Evolutionary conservation across 306 rosid species (phyloP), one percentile per base, ranked within the genome.

Genomic region (Malus fusca): DNA sequence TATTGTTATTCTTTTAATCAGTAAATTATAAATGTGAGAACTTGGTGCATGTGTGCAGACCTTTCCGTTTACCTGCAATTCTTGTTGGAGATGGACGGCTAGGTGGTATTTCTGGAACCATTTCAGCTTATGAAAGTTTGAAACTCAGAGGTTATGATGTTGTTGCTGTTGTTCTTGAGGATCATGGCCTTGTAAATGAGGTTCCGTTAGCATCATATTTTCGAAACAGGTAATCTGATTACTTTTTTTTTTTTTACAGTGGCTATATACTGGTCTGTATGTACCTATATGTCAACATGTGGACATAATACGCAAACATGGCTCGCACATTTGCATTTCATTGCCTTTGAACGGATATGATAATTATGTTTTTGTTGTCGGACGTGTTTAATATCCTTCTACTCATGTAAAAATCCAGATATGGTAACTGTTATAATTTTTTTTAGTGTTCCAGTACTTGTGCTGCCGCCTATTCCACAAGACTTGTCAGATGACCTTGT

Each of bases 91-190:
- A 95, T 87, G 97, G 98, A 61, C 84, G 77, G 80, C 78, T 95
- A 15, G 97, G 98, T 68, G 98, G 97, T 69, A 90, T 95, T 78
- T 95, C 98, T 69, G 96, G 91, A 77, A 92, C 98, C 68, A 89
- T 95, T 80, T 90, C 97, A 75, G 97, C 97, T 68, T 95, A 90
- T 63, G 98, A 95, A 84, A 88, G 84, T 77, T 88, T 95, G 88
- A 90, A 76, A 21, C 88, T 95, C 75, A 88, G 97, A 58, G 98
- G 98, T 68, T 92, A 90, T 72, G 97, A 95, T 76, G 85, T 92
- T 79, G 88, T 81, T 48, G 97, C 97, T 70, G 75, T 95, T 85
- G 77, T 92, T 80, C 73, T 95, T 30, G 96, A 85, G 67, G 96
- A 95, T 85, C 92, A 88, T 11, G 98, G 97, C 68, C 97, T 95